A percentile compares a stretch with the other conserved stretches of the same genome.
These are phyloP conservation scores for Zychaea mexicana DNA, from an alignment of 371 early-diverging fungal genomes.

Conservation along the genomic window DNA sequence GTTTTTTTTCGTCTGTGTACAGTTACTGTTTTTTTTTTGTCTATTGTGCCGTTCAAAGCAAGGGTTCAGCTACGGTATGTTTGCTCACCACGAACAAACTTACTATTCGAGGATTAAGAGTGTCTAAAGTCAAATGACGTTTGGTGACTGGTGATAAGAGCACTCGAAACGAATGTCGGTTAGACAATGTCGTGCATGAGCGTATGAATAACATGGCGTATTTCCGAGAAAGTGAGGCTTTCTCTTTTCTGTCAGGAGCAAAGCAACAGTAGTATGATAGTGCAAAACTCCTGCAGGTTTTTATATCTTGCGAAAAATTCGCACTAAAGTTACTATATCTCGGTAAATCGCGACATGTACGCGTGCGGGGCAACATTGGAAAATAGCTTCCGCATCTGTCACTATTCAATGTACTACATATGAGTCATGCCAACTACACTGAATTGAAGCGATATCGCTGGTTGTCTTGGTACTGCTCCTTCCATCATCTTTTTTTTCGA, in stretches of 20 bases:
- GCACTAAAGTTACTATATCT: too few relatives aligned
- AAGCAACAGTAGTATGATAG: not conserved
- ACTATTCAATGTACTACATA: too few relatives aligned
- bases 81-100: too few relatives aligned
- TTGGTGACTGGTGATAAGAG: conserved; percentile 20
- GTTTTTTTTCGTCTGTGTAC: not conserved
- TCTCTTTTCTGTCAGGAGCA: not conserved
- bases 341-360: too few relatives aligned
- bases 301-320: too few relatives aligned
- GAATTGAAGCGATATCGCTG: not conserved
- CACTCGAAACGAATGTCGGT: conserved; percentile 61
- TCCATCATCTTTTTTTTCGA: not conserved
- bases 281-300: not conserved
- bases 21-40: not conserved
- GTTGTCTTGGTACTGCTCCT: too few relatives aligned
- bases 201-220: conserved; percentile 28
- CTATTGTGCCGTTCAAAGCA: not conserved
- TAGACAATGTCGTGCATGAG: conserved; percentile 13
- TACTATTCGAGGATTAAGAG: conserved; percentile 22
- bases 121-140: conserved; percentile 12
- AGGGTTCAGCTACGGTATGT: too few relatives aligned
- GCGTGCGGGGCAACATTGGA: too few relatives aligned
- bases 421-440: not conserved
- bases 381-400: too few relatives aligned
- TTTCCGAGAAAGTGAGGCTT: not conserved